Percentiles rank a stretch among this genome's conserved stretches.
phyloP scores from a whole-genome alignment of 371 early-diverging fungal species.

The Lichtheimia ramosa region DNA sequence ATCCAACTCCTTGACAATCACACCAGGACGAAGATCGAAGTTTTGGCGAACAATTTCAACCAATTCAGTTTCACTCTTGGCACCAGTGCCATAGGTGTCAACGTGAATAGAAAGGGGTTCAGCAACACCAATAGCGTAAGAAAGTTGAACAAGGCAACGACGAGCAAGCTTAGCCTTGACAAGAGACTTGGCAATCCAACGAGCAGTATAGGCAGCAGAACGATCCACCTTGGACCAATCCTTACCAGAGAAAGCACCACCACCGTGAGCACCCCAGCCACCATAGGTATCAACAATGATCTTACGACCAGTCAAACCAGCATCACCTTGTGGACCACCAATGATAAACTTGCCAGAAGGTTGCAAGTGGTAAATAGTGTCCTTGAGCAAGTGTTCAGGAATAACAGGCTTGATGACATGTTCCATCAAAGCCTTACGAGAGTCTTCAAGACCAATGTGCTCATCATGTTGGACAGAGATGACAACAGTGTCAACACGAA shows the following conservation, averaged over 20 bases:
- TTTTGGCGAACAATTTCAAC: constrained; percentile 94
- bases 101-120: constrained; percentile 98
- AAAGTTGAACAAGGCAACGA: constrained; percentile 95
- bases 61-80: constrained; percentile 87
- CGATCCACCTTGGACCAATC: constrained; percentile 99
- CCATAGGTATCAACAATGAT: constrained; percentile 96
- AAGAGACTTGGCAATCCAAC: constrained; percentile 98
- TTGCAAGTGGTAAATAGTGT: constrained; percentile 97
- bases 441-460: constrained; percentile 80
- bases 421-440: constrained; percentile 90
- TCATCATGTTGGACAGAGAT: constrained; percentile 98
- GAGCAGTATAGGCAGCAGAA: constrained; percentile 99
- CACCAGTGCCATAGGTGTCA: constrained; percentile 96
- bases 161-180: constrained; percentile 94
- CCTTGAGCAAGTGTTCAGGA: constrained; percentile 88
- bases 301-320: constrained; percentile 99
- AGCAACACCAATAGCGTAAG: constrained; percentile 99
- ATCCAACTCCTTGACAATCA: constrained; percentile 96
- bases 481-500: constrained; percentile 97
- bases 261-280: constrained; percentile 99
- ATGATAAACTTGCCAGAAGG: constrained; percentile 99
- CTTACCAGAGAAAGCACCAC: constrained; percentile 99
- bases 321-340: constrained; percentile 99
- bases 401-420: constrained; percentile 94
- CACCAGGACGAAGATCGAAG: constrained; percentile 98